These are phyloP conservation scores for Gossypium schwendimanii DNA, from an alignment of 441 rosid species.

Conservation along the genomic window DNA sequence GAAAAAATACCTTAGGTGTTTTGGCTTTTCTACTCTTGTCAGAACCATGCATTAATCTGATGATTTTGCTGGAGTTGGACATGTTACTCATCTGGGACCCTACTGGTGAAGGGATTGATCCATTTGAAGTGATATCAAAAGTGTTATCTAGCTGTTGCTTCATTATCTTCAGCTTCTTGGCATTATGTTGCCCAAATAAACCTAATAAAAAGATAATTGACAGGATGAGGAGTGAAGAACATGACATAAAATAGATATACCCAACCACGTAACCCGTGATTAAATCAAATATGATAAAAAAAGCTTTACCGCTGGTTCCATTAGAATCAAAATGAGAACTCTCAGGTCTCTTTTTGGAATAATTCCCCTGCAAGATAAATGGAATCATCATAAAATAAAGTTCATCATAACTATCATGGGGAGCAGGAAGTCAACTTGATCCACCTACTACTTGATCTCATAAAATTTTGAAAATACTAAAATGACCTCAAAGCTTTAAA, in stretches of 20 bases:
- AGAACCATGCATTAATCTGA: constrained; percentile 59
- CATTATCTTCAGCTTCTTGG: constrained; percentile 73
- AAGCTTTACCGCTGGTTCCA: constrained; percentile 54
- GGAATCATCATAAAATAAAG: neutral
- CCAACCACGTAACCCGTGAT: neutral
- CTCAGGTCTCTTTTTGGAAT: constrained; percentile 66
- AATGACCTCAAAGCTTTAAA: constrained; percentile 5
- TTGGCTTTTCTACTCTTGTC: constrained; percentile 74
- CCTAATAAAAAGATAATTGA: constrained; percentile 36
- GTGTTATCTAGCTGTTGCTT: constrained; percentile 58
- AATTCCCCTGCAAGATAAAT: constrained; percentile 56
- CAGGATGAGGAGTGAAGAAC: constrained; percentile 18
- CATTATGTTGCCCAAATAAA: constrained; percentile 53
- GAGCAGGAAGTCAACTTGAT: neutral
- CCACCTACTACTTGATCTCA: neutral
- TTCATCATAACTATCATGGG: neutral
- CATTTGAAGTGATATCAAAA: constrained; percentile 51
- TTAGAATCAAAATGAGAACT: constrained; percentile 68
- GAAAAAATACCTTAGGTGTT: constrained; percentile 61
- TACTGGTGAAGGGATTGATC: constrained; percentile 72
- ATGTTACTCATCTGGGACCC: constrained; percentile 96
- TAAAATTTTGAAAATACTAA: neutral
- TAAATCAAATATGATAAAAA: neutral
- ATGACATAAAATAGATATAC: constrained; percentile 1
- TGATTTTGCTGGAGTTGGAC: constrained; percentile 71